phyloP scores from a whole-genome alignment of 2,329 filamentous ascomycete species.

The Zymoseptoria passerinii region DNA sequence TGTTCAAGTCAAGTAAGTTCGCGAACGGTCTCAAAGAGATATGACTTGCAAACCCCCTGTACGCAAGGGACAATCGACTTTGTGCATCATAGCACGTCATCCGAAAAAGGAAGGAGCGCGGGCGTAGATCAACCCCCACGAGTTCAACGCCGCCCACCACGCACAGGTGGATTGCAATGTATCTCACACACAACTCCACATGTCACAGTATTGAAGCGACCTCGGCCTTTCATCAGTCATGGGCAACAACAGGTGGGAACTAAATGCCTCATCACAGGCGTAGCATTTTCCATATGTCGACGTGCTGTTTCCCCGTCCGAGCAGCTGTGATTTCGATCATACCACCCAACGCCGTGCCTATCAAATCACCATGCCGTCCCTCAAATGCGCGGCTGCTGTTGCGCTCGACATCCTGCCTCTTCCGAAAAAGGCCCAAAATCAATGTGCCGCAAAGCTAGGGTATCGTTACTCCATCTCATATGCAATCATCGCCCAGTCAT shows the following conservation, averaged over 20 bases:
- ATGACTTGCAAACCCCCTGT: no score
- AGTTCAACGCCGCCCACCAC: background rate
- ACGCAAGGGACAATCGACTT: no score
- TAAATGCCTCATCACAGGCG: background rate
- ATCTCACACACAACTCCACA: no score
- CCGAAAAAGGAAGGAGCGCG: background rate
- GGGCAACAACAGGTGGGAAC: no score
- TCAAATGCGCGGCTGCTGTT: conserved; percentile 8
- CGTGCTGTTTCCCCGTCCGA: background rate
- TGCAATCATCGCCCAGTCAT: conserved; percentile 2
- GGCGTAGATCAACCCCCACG: background rate
- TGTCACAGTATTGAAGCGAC: no score
- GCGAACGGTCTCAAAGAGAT: no score
- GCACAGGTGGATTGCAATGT: background rate
- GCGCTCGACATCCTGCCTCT: conserved; percentile 5
- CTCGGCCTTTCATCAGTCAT: no score
- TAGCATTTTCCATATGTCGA: background rate
- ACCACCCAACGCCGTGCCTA: background rate
- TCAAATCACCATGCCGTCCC: conserved; percentile 7
- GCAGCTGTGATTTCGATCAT: background rate
- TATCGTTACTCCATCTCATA: conserved; percentile 5
- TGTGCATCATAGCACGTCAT: background rate
- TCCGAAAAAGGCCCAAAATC: conserved; percentile 2
- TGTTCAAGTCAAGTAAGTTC: no score
- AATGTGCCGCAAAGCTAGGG: conserved; percentile 6